phyloP scores from a whole-genome alignment of 306 rosid species.

The Dryas alaskensis region DNA sequence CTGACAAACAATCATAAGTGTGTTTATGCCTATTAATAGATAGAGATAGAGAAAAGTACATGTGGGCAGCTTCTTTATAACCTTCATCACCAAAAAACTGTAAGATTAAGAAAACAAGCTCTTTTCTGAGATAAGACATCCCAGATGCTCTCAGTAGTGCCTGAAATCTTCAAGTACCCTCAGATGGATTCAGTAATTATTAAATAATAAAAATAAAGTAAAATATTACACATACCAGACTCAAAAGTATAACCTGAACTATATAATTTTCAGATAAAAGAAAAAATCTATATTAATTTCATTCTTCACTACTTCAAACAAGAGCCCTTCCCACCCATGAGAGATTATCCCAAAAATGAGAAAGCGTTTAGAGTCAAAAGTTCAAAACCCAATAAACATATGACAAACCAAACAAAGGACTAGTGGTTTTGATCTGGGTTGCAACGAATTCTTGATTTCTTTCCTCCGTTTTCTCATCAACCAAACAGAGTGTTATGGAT shows the following conservation, averaged over 20 bases:
- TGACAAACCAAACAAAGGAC: background rate
- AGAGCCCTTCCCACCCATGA: too few species aligned
- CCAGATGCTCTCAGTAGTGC: background rate
- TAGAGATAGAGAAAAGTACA: constrained; percentile 21
- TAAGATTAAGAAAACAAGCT: constrained; percentile 30
- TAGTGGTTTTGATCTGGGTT: background rate
- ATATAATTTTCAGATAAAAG: too few species aligned
- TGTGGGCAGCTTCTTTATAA: constrained; percentile 31
- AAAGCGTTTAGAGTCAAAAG: too few species aligned
- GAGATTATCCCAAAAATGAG: too few species aligned
- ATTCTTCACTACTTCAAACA: too few species aligned
- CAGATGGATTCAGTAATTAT: background rate
- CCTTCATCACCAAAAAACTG: constrained; percentile 35
- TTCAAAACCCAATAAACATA: background rate
- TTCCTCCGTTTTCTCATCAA: background rate
- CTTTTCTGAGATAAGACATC: constrained; percentile 23
- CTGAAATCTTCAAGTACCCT: constrained; percentile 8
- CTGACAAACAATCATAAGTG: background rate
- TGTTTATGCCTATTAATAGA: background rate
- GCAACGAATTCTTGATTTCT: background rate
- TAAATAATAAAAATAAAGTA: too few species aligned
- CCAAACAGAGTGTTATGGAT: background rate
- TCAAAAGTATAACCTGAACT: too few species aligned
- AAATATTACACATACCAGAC: too few species aligned
- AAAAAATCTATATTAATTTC: too few species aligned